phyloP scores from a whole-genome alignment of 2,329 filamentous ascomycete species.

The Mariannaea elegans region DNA sequence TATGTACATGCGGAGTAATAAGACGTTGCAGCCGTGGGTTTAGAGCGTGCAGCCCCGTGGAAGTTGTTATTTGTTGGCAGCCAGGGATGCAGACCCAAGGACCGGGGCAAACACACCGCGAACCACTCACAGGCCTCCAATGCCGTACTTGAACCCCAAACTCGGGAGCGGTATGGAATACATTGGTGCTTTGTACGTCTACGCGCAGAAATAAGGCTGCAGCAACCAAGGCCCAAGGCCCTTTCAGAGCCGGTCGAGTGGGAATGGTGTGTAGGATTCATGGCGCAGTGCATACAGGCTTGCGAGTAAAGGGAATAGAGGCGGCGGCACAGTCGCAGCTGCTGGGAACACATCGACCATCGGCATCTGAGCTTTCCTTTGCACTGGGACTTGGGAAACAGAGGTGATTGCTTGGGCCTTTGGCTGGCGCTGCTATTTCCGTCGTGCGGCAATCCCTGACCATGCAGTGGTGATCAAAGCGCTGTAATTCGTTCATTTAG shows the following conservation, averaged over 20 bases:
- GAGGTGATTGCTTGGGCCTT: constrained; percentile 13
- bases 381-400: constrained; percentile 10
- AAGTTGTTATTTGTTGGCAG: constrained; percentile 5
- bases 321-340: constrained; percentile 28
- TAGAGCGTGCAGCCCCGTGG: constrained; percentile 1
- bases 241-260: not conserved
- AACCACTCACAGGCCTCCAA: constrained; percentile 27
- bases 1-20: constrained; percentile 1
- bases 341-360: constrained; percentile 7
- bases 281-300: constrained; percentile 25
- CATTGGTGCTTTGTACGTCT: constrained; percentile 5
- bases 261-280: constrained; percentile 13
- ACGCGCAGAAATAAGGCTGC: constrained; percentile 25
- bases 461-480: not conserved
- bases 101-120: constrained; percentile 18
- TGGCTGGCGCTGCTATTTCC: constrained; percentile 33
- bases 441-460: constrained; percentile 18
- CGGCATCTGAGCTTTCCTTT: not conserved
- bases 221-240: constrained; percentile 12
- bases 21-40: not conserved
- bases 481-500: not conserved
- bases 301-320: constrained; percentile 21
- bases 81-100: constrained; percentile 37
- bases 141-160: constrained; percentile 11
- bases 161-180: constrained; percentile 9